Conservation (phyloP, 371 early-diverging fungal genomes). For the Actinomucor elegans region DNA sequence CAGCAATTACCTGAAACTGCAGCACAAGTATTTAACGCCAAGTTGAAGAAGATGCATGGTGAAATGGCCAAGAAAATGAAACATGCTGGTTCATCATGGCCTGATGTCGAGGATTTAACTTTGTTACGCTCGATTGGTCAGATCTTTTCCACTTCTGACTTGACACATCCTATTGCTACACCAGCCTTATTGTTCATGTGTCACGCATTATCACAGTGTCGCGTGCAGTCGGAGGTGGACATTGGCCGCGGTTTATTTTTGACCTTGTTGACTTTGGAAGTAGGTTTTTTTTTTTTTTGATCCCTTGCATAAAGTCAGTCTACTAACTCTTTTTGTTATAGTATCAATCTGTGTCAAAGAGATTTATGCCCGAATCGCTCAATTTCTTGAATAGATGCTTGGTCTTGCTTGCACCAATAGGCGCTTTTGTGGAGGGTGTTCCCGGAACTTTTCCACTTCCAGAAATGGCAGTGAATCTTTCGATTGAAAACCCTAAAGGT, state of each 20-base stretch:
- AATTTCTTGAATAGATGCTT: constrained; percentile 65
- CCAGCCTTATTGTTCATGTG: constrained; percentile 77
- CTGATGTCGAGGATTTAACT: constrained; percentile 58
- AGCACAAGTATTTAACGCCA: constrained; percentile 34
- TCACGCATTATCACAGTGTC: constrained; percentile 71
- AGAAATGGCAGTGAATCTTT: constrained; percentile 27
- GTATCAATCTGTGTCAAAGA: constrained; percentile 74
- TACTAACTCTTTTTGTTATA: constrained; percentile 16
- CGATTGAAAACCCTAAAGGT: constrained; percentile 31
- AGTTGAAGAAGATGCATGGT: constrained; percentile 43
- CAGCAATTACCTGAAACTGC: constrained; percentile 53
- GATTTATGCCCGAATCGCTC: constrained; percentile 83
- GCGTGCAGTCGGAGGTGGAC: constrained; percentile 61
- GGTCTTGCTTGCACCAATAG: constrained; percentile 52
- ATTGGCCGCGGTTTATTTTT: constrained; percentile 73
- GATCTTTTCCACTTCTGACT: constrained; percentile 88
- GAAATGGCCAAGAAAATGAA: constrained; percentile 41
- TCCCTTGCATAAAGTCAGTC: neutral
- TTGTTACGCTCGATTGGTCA: constrained; percentile 64
- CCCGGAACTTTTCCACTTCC: constrained; percentile 57
- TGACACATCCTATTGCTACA: constrained; percentile 83
- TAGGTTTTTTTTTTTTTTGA: constrained; percentile 27
- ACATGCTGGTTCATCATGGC: constrained; percentile 40
- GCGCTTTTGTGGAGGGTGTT: constrained; percentile 30
- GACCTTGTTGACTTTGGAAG: constrained; percentile 69